phyloP scores from a whole-genome alignment of 2,329 filamentous ascomycete species.

The Sporothrix variecibatus region DNA sequence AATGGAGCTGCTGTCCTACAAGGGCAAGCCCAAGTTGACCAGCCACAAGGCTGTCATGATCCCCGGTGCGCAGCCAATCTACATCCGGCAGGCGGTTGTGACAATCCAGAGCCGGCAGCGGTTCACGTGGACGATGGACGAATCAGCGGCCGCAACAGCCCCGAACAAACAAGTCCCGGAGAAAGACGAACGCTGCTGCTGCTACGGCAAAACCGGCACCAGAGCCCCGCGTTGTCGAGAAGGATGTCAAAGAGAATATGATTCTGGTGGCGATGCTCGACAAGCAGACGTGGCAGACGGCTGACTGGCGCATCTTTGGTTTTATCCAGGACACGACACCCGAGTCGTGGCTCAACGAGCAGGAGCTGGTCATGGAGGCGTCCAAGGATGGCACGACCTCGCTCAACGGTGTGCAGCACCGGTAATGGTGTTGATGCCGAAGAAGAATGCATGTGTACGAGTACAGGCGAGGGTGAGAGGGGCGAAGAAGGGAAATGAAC shows the following conservation, averaged over 20 bases:
- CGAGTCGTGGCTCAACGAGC: slow-evolving; percentile 41
- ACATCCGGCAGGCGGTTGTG: slow-evolving; percentile 58
- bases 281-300: slow-evolving; percentile 49
- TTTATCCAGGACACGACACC: slow-evolving; percentile 58
- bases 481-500: not conserved
- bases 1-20: slow-evolving; percentile 59
- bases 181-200: not conserved
- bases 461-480: not conserved
- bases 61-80: slow-evolving; percentile 42
- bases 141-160: not conserved
- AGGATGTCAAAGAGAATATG: slow-evolving; percentile 64
- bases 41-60: slow-evolving; percentile 58
- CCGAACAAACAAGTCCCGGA: not conserved
- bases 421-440: not conserved
- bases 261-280: slow-evolving; percentile 57
- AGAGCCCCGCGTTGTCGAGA: slow-evolving; percentile 51
- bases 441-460: not conserved
- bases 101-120: slow-evolving; percentile 59
- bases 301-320: slow-evolving; percentile 66
- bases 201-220: slow-evolving; percentile 35
- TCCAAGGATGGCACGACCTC: slow-evolving; percentile 5
- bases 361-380: slow-evolving; percentile 22
- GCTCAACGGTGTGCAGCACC: not conserved
- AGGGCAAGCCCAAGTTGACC: slow-evolving; percentile 52
- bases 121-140: slow-evolving; percentile 46